Evolutionary conservation across 208 protist species (phyloP).

Genomic region (Leishmania amazonensis): DNA sequence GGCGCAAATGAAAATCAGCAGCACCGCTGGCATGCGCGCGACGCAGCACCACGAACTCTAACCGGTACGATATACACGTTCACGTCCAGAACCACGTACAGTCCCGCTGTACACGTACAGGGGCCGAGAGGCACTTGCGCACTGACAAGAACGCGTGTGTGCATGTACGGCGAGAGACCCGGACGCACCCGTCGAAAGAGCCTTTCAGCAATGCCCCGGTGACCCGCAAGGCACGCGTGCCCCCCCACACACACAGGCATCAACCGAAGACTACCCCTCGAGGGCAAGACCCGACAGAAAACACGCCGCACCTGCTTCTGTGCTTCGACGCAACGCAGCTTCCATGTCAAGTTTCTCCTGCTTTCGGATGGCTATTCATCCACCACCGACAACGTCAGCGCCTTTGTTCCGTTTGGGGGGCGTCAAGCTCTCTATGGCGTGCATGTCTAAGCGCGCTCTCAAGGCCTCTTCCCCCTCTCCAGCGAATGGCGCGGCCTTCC

Average conservation of each 20-base stretch:
- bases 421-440: not conserved
- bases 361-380: not conserved
- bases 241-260: not conserved
- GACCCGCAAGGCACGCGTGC: not conserved
- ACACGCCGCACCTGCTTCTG: not conserved
- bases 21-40: not conserved
- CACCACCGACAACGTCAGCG: too few relatives aligned
- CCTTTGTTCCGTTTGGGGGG: not conserved
- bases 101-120: not conserved
- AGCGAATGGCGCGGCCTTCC: not conserved
- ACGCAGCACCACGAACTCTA: not conserved
- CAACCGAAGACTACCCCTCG: not conserved
- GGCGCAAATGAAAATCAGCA: not conserved
- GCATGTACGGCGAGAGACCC: not conserved
- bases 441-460: not conserved
- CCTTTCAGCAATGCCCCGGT: not conserved
- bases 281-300: not conserved
- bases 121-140: not conserved
- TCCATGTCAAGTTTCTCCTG: not conserved
- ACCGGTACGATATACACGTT: not conserved
- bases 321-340: too few relatives aligned
- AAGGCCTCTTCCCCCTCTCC: not conserved
- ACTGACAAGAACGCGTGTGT: not conserved
- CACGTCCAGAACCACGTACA: not conserved
- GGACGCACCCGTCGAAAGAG: not conserved